Evolutionary conservation across 2,329 filamentous ascomycete species (phyloP), one percentile per base, ranked within the genome.

Genomic region (Aureobasidium namibiae): DNA sequence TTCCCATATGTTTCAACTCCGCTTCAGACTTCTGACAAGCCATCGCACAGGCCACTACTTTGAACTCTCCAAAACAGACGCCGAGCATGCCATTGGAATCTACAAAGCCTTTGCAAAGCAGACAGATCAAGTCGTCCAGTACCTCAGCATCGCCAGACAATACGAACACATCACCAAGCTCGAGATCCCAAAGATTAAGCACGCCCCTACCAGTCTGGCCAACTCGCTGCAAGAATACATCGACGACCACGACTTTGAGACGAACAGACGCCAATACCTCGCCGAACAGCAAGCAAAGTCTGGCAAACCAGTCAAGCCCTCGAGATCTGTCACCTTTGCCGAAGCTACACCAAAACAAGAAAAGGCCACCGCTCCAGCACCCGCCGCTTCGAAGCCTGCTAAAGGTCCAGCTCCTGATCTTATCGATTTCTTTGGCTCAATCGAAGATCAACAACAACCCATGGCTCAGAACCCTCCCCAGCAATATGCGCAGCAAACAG

Each of bases 111-210:
- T 99, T 69, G 90, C 90, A 16, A 88, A 84, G 67, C 92, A 96
- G 72, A 99, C 94, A 7, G 92, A 97, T 66, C 84, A 87, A 64
- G 92, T 97, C 1, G 92, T 99, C 16, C 86, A 90, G 67, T 99
- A 92, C 69, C 82, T 99, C 46, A 86, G 87, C 66, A 81, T 92
- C 44, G 94, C 94, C 45, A 84, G 92, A 63, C 88, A 94, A 70
- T 94, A 92, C 70, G 91, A 97, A 74, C 87, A 92, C 69, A 90
- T 92, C 63, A 99, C 94, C 5, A 82, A 92, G 62, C 82, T 99
- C 39, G 90, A 96, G 69, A 95, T 99, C 8, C 94, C 94, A 10
- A 96, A 96, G 76, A 81, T 99, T 65, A 97, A 96, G 76, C 94
- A 99, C 71, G 94, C 94, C 6, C 95, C 94, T 1, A 92, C 95